Evolutionary conservation across 352 stramenopile species (phyloP).

Genomic region (Phytophthora rubi): DNA sequence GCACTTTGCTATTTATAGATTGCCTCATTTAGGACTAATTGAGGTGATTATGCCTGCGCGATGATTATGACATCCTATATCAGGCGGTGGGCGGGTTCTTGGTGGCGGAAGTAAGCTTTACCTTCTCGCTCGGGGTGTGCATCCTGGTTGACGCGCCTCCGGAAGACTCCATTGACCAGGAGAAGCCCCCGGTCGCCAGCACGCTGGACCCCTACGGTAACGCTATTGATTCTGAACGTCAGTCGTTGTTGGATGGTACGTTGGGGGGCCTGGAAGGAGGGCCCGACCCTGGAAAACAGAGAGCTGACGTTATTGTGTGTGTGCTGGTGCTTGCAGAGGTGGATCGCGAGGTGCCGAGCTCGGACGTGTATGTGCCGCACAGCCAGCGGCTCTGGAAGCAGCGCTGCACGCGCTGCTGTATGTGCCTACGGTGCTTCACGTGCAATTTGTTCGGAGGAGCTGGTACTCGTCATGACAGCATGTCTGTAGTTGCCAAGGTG

Average conservation of each 20-base stretch:
- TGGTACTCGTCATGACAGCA: slow-evolving; percentile 86
- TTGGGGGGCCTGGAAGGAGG: slow-evolving; percentile 7
- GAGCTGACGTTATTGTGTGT: not conserved
- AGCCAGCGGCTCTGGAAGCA: slow-evolving; percentile 74
- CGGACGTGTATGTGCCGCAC: slow-evolving; percentile 85
- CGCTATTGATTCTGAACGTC: slow-evolving; percentile 71
- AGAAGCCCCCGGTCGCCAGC: slow-evolving; percentile 25
- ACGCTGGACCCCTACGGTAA: slow-evolving; percentile 70
- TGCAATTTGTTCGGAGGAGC: slow-evolving; percentile 88
- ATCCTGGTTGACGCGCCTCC: slow-evolving; percentile 55
- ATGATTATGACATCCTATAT: slow-evolving; percentile 2
- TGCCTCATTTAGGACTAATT: slow-evolving; percentile 13
- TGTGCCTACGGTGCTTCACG: slow-evolving; percentile 85
- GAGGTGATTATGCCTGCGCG: slow-evolving; percentile 9
- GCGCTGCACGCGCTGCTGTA: slow-evolving; percentile 76
- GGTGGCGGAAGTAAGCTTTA: slow-evolving; percentile 78
- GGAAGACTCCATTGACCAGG: slow-evolving; percentile 40
- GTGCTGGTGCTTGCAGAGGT: slow-evolving; percentile 42
- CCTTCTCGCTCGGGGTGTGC: slow-evolving; percentile 71
- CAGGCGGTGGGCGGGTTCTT: slow-evolving; percentile 65
- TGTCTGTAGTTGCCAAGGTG: slow-evolving; percentile 88
- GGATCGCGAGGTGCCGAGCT: slow-evolving; percentile 68
- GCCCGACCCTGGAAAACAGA: not conserved
- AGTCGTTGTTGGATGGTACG: slow-evolving; percentile 81
- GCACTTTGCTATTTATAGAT: not conserved